Conservation (phyloP, 2,329 filamentous ascomycete species). For the Hypoxylon rubiginosum region DNA sequence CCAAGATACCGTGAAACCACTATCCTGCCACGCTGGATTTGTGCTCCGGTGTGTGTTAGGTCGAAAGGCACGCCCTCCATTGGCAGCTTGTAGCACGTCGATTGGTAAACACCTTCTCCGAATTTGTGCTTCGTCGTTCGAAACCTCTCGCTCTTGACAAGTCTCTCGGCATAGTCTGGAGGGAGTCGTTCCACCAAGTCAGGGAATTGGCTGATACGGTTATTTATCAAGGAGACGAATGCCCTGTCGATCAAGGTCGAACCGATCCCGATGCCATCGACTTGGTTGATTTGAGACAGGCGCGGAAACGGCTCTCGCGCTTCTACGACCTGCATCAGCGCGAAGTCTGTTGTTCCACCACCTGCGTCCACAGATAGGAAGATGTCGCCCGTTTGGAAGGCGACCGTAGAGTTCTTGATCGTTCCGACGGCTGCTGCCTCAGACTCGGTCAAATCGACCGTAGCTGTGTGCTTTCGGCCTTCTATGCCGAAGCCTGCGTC, state of each 20-base stretch:
- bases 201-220: slow-evolving; percentile 54
- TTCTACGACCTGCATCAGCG: slow-evolving; percentile 58
- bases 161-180: slow-evolving; percentile 53
- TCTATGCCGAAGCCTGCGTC: slow-evolving; percentile 64
- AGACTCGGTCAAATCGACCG: slow-evolving; percentile 62
- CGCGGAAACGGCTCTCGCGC: slow-evolving; percentile 46
- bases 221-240: slow-evolving; percentile 57
- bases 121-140: slow-evolving; percentile 57
- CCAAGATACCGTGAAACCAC: slow-evolving; percentile 55
- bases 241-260: slow-evolving; percentile 61
- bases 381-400: slow-evolving; percentile 55
- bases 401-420: slow-evolving; percentile 58
- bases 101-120: slow-evolving; percentile 59
- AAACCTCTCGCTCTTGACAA: slow-evolving; percentile 57
- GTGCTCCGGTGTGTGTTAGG: slow-evolving; percentile 54
- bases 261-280: slow-evolving; percentile 62
- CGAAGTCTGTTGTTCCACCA: slow-evolving; percentile 62
- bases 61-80: slow-evolving; percentile 60
- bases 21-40: slow-evolving; percentile 58
- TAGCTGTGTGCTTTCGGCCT: slow-evolving; percentile 55
- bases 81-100: slow-evolving; percentile 57
- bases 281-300: slow-evolving; percentile 52
- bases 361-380: slow-evolving; percentile 62
- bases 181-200: slow-evolving; percentile 55
- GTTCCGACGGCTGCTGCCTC: slow-evolving; percentile 63